Conservation (phyloP, 2,329 filamentous ascomycete genomes). For the Xenosphaeropsis pyriputrescens region DNA sequence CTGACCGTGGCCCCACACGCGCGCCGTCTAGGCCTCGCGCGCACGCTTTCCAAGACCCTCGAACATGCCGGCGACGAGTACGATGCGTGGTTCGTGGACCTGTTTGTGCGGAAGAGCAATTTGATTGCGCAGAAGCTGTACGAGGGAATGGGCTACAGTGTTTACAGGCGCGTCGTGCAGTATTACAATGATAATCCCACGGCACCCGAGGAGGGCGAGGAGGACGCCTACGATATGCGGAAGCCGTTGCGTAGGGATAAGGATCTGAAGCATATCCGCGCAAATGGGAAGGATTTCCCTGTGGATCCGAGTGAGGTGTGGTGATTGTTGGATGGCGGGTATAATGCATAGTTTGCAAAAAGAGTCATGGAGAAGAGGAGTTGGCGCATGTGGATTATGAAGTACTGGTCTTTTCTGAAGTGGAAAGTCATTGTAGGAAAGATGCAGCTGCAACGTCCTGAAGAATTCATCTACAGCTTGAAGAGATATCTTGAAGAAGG, state of each 20-base stretch:
- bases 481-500: too few relatives aligned
- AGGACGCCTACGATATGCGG: conserved; percentile 95
- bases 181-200: conserved; percentile 85
- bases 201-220: conserved; percentile 58
- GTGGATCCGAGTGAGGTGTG: conserved; percentile 81
- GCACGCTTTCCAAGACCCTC: conserved; percentile 65
- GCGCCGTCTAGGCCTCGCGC: conserved; percentile 75
- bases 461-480: too few relatives aligned
- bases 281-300: conserved; percentile 63
- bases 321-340: conserved; percentile 24
- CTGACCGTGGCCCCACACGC: conserved; percentile 82
- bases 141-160: conserved; percentile 78
- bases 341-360: too few relatives aligned
- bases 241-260: conserved; percentile 77
- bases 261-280: conserved; percentile 59
- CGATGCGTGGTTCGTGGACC: conserved; percentile 85
- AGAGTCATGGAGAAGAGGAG: too few relatives aligned
- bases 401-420: too few relatives aligned
- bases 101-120: conserved; percentile 87
- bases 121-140: conserved; percentile 79
- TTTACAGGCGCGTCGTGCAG: conserved; percentile 75
- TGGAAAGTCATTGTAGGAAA: too few relatives aligned
- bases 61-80: conserved; percentile 72
- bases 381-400: too few relatives aligned
- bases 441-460: too few relatives aligned